Evolutionary conservation across 495 filamentous ascomycete genomes (phyloP).

Genomic region (Daldinia decipiens): DNA sequence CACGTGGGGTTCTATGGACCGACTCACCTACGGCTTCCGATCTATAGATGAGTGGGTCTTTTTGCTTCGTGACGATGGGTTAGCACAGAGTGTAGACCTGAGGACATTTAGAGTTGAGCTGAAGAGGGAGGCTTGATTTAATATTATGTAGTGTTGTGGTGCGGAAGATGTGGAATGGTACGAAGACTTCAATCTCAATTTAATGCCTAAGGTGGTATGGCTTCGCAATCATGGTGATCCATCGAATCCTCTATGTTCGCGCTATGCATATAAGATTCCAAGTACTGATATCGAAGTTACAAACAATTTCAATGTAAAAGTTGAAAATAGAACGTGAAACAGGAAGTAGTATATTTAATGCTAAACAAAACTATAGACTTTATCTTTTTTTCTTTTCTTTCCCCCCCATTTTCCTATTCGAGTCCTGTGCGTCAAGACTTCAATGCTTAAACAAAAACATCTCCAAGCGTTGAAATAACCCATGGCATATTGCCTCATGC

Average conservation of each 20-base stretch:
- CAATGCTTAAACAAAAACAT: not conserved
- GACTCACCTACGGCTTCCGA: slow-evolving; percentile 47
- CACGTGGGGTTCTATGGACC: slow-evolving; percentile 50
- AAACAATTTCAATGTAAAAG: not conserved
- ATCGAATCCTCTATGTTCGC: not conserved
- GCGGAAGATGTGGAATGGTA: too few species aligned
- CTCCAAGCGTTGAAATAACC: not conserved
- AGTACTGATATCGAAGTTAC: too few species aligned
- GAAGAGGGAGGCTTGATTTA: slow-evolving; percentile 9
- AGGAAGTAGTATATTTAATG: not conserved
- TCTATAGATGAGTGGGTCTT: slow-evolving; percentile 48
- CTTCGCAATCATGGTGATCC: not conserved
- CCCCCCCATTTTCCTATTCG: not conserved
- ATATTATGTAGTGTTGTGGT: too few species aligned
- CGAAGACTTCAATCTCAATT: too few species aligned
- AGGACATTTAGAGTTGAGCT: slow-evolving; percentile 32
- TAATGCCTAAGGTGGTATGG: too few species aligned
- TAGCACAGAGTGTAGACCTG: slow-evolving; percentile 20
- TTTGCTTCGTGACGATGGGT: slow-evolving; percentile 10
- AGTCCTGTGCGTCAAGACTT: too few species aligned
- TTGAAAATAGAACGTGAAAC: not conserved
- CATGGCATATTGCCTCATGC: not conserved
- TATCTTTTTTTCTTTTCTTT: not conserved
- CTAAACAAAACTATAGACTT: not conserved
- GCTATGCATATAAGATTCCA: too few species aligned